These are phyloP conservation scores for Haematococcus lacustris DNA, from an alignment of 139 green algal genomes.

Conservation along the genomic window DNA sequence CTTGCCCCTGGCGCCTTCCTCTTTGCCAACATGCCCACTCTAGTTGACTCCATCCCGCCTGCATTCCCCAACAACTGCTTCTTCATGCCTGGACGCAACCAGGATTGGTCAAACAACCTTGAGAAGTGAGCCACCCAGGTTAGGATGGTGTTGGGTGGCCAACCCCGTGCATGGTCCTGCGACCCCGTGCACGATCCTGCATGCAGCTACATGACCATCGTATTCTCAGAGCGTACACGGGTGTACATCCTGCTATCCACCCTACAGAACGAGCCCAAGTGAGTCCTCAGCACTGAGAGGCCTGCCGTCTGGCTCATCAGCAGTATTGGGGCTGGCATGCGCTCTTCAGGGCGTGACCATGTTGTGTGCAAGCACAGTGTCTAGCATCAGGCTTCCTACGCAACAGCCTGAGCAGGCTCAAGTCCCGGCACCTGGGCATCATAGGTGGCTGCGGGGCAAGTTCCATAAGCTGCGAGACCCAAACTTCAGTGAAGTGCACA, in stretches of 20 bases:
- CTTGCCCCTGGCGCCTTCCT: not conserved
- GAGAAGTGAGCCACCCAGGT: not conserved
- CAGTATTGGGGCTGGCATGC: too few relatives aligned
- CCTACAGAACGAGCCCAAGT: not conserved
- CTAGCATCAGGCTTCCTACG: not conserved
- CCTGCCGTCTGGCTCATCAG: too few relatives aligned
- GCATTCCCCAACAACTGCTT: not conserved
- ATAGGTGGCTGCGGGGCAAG: conserved; percentile 1
- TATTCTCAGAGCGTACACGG: not conserved
- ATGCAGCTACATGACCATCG: conserved; percentile 1
- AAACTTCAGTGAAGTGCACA: conserved; percentile 3
- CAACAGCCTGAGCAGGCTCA: not conserved
- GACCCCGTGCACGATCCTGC: not conserved
- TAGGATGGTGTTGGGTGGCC: not conserved
- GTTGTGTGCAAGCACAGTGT: not conserved
- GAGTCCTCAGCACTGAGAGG: too few relatives aligned
- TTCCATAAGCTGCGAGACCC: conserved; percentile 9
- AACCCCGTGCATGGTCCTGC: not conserved
- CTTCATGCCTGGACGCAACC: not conserved
- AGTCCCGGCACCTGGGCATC: not conserved
- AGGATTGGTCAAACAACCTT: not conserved
- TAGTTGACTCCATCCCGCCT: not conserved
- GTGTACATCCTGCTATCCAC: not conserved
- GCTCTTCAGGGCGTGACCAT: too few relatives aligned
- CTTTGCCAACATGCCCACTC: not conserved